phyloP scores from a whole-genome alignment of 2,329 filamentous ascomycete genomes.

The Pseudocercospora crystallina region DNA sequence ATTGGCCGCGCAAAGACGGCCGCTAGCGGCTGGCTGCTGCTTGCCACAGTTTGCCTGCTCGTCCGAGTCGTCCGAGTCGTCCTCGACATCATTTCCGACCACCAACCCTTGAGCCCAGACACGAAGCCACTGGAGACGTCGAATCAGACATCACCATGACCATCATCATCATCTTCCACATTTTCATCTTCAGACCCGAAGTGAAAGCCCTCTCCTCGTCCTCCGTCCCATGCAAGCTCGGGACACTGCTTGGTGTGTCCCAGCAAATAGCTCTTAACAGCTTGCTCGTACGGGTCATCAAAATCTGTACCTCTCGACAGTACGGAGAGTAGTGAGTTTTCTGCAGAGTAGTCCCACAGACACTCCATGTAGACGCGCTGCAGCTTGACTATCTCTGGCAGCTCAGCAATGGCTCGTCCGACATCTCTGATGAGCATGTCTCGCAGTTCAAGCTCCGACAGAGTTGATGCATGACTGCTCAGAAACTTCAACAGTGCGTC shows the following conservation, averaged over 20 bases:
- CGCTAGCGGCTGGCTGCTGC: too few relatives aligned
- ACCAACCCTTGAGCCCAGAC: too few relatives aligned
- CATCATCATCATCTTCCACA: too few relatives aligned
- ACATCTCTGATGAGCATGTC: slow-evolving; percentile 22
- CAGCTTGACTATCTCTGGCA: slow-evolving; percentile 22
- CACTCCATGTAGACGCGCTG: slow-evolving; percentile 25
- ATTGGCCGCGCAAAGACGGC: too few relatives aligned
- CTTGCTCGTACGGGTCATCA: slow-evolving; percentile 13
- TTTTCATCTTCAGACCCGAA: too few relatives aligned
- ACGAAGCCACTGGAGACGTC: too few relatives aligned
- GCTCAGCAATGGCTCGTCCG: slow-evolving; percentile 15
- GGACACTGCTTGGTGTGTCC: slow-evolving; percentile 8
- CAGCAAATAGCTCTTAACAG: slow-evolving; percentile 20
- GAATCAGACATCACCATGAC: too few relatives aligned
- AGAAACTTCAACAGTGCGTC: slow-evolving; percentile 23
- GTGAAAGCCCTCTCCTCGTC: neutral
- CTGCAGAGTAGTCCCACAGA: slow-evolving; percentile 20
- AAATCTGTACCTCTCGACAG: slow-evolving; percentile 18
- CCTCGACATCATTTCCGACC: too few relatives aligned
- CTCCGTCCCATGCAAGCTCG: slow-evolving; percentile 10
- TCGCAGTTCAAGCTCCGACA: slow-evolving; percentile 15
- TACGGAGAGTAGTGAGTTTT: slow-evolving; percentile 13
- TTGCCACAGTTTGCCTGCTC: too few relatives aligned
- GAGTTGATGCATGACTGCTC: slow-evolving; percentile 12
- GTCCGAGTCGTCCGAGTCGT: too few relatives aligned